Base-by-base conservation (phyloP, 192 early-diverging fungal genomes). In the Linnemannia elongata region DNA sequence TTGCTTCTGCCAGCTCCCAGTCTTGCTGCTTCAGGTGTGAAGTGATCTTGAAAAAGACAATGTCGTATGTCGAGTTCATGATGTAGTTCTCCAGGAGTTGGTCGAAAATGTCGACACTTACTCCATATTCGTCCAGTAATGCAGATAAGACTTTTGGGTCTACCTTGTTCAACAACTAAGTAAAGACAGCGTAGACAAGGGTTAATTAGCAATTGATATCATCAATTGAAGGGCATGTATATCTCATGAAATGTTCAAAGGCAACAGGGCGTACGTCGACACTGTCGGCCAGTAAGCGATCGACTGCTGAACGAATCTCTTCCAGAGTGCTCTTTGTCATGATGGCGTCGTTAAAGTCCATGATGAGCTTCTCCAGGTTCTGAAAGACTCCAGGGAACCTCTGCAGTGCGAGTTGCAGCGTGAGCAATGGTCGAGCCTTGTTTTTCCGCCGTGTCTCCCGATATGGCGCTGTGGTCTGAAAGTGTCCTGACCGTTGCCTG, bases 61-160 rank as follows among this genome's bases (percentile, higher is more conserved):
- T 89, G 71, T 92, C 91, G 45, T 92, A 92, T 15, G 87, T 90
- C n/a, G 87, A 80, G 42, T 92, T 90, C 91, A 92, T 92, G n/a
- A 92, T 86, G 68, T 90, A 83, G 72, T 88, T 90, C 54, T 90
- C 89, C 70, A 86, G 75, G 4, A 88, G 77, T 13, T 88, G 82
- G 38, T 90, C 77, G 18, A 90, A 44, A n/a, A 30, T 63, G 12
- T 80, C 54, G 4, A 71, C 74, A 20, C 80, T 85, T 6, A 78
- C 66, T 22, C 38, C 39, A 45, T 82, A 80, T 22, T 79, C 76
- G 20, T 88, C 72, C 68, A 88, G 38, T 3, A 88, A 36, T 10
- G 77, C 63, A 0, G 69, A 69, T 4, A 85, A 63, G 2, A 85
- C 55, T 12, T 36, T 30, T 12, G 75, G 22, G 39, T 88, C 87